Evolutionary conservation across 2,329 filamentous ascomycete species (phyloP).

Genomic region (Aspergillus sp.): DNA sequence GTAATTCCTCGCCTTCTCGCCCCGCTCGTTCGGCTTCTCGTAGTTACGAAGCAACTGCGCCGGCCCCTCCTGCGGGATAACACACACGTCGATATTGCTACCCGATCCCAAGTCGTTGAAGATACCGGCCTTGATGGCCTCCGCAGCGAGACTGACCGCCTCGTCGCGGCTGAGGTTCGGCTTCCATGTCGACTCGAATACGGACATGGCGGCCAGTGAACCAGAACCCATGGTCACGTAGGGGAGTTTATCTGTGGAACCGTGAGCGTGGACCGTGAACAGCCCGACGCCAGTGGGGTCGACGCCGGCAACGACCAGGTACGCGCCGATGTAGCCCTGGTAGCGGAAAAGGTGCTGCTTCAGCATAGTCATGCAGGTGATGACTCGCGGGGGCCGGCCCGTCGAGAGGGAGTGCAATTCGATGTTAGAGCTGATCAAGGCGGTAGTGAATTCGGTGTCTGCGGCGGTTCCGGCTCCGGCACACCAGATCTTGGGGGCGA

Average conservation of each 20-base stretch:
- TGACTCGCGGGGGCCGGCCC: conserved; percentile 90
- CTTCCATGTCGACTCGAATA: conserved; percentile 97
- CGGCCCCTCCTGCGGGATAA: conserved; percentile 94
- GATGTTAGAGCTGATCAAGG: conserved; percentile 96
- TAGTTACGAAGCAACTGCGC: conserved; percentile 79
- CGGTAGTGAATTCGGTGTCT: conserved; percentile 98
- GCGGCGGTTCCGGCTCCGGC: conserved; percentile 95
- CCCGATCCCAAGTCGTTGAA: conserved; percentile 97
- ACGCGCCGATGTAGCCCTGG: conserved; percentile 95
- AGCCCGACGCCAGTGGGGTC: conserved; percentile 92
- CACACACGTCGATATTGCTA: conserved; percentile 92
- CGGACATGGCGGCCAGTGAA: conserved; percentile 91
- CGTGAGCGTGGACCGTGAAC: conserved; percentile 97
- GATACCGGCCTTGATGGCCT: conserved; percentile 92
- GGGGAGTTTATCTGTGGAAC: conserved; percentile 94
- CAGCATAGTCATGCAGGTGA: conserved; percentile 98
- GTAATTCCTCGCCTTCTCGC: conserved; percentile 88
- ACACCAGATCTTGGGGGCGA: conserved; percentile 97
- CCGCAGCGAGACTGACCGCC: conserved; percentile 70
- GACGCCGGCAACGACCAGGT: conserved; percentile 92
- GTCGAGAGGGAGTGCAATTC: conserved; percentile 95
- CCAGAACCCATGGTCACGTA: conserved; percentile 99
- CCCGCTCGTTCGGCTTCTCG: conserved; percentile 85
- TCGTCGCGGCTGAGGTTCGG: conserved; percentile 64
- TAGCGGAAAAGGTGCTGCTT: conserved; percentile 99